Evolutionary conservation across 164 flowering plant species (phyloP).

Genomic region (Vitis vinifera): DNA sequence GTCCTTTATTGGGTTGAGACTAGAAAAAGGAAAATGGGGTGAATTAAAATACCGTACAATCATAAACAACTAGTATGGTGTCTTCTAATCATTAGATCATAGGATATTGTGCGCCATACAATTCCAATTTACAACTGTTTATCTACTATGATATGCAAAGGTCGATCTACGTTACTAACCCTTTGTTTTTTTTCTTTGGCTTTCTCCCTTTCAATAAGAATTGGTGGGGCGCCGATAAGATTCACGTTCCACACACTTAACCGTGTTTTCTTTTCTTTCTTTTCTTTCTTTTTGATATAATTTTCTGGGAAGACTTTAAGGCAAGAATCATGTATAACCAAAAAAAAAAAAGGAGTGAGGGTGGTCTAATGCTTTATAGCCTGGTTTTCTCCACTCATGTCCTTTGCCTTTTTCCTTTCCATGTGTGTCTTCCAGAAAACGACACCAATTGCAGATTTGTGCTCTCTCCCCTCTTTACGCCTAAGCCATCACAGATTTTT

Average conservation of each 20-base stretch:
- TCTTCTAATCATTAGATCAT: constrained; percentile 6
- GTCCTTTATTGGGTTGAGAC: background rate
- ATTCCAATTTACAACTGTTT: constrained; percentile 9
- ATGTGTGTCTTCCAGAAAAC: background rate
- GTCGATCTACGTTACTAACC: background rate
- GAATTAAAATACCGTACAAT: background rate
- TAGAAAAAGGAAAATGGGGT: background rate
- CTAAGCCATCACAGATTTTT: too few relatives aligned
- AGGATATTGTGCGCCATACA: background rate
- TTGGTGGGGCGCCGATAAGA: background rate
- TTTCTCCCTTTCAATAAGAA: background rate
- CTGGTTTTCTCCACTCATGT: constrained; percentile 34
- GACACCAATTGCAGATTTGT: too few relatives aligned
- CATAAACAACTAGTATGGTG: background rate
- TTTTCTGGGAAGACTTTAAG: background rate
- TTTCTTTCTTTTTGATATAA: too few relatives aligned
- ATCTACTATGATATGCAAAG: background rate
- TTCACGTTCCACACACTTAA: background rate
- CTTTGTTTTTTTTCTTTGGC: too few relatives aligned
- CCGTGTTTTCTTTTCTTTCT: background rate
- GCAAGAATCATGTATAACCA: background rate
- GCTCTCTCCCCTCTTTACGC: too few relatives aligned
- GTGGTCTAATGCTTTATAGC: constrained; percentile 23
- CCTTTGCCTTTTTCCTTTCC: constrained; percentile 17
- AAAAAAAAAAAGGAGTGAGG: constrained; percentile 4